phyloP scores from a whole-genome alignment of 148 eudicot genomes.

The Spergularia marina region DNA sequence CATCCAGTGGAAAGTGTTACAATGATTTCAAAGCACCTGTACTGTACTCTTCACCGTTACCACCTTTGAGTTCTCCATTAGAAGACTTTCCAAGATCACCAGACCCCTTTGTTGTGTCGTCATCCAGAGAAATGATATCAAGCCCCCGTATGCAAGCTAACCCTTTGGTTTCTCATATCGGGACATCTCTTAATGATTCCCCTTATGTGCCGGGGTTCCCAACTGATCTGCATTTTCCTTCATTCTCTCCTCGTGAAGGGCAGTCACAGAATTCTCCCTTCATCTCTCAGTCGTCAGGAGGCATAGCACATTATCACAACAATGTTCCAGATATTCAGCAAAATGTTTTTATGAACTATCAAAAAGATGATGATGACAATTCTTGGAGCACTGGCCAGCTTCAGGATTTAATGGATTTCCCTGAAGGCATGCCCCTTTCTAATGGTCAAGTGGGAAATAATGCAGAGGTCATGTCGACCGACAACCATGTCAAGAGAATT shows the following conservation, averaged over 20 bases:
- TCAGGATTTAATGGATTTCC: constrained; percentile 53
- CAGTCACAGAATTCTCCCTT: constrained; percentile 33
- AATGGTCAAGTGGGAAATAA: constrained; percentile 46
- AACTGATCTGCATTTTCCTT: constrained; percentile 35
- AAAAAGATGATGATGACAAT: constrained; percentile 41
- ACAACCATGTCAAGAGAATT: constrained; percentile 39
- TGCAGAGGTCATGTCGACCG: constrained; percentile 33
- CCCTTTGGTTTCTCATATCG: constrained; percentile 35
- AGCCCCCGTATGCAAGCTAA: constrained; percentile 30
- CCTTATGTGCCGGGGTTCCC: constrained; percentile 42
- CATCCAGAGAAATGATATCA: constrained; percentile 31
- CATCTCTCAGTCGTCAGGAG: constrained; percentile 40
- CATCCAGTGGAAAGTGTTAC: constrained; percentile 38
- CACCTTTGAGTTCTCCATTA: constrained; percentile 30
- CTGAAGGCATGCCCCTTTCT: constrained; percentile 31
- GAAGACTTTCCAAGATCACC: constrained; percentile 43
- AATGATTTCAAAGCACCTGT: constrained; percentile 32
- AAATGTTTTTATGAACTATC: constrained; percentile 33
- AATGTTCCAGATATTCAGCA: constrained; percentile 30
- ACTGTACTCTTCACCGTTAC: constrained; percentile 29
- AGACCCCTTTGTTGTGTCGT: constrained; percentile 42
- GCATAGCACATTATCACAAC: constrained; percentile 25
- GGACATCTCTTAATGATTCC: constrained; percentile 37
- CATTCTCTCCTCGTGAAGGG: constrained; percentile 33
- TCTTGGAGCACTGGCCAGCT: constrained; percentile 58